Percentiles rank a stretch among this genome's conserved stretches.
These are phyloP conservation scores for Vinca minor DNA, from an alignment of 257 asterid species.

Conservation along the genomic window DNA sequence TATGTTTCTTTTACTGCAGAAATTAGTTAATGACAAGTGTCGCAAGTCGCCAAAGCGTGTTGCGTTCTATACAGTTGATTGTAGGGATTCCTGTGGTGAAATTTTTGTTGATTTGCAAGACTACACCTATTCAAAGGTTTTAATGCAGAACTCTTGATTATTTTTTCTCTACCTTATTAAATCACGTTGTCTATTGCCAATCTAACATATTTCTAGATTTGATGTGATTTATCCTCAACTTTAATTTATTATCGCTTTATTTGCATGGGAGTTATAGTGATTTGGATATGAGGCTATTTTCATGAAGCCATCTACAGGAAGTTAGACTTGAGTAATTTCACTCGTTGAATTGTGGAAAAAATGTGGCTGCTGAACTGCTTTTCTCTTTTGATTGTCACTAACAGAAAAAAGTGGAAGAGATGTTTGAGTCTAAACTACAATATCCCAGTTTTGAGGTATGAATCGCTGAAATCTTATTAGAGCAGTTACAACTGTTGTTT, in stretches of 20 bases:
- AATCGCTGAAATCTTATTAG: neutral
- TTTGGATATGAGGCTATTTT: neutral
- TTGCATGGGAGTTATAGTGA: neutral
- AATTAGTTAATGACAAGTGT: constrained; percentile 74
- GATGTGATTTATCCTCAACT: neutral
- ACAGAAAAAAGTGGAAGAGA: constrained; percentile 68
- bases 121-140: constrained; percentile 70
- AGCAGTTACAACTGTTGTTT: neutral
- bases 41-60: constrained; percentile 68
- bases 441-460: constrained; percentile 88
- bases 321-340: too few species aligned
- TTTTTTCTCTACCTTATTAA: too few species aligned
- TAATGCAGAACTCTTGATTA: neutral
- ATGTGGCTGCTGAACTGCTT: constrained; percentile 15
- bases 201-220: neutral
- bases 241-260: constrained; percentile 9
- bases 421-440: constrained; percentile 48
- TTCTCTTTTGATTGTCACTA: constrained; percentile 7
- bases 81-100: constrained; percentile 95
- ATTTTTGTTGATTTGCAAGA: constrained; percentile 91
- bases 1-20: constrained; percentile 39
- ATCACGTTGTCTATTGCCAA: neutral
- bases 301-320: too few species aligned
- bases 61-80: constrained; percentile 82
- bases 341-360: too few species aligned